Evolutionary conservation across 768 basidiomycete genomes (phyloP).

Genomic region (Termitomyces heimii): DNA sequence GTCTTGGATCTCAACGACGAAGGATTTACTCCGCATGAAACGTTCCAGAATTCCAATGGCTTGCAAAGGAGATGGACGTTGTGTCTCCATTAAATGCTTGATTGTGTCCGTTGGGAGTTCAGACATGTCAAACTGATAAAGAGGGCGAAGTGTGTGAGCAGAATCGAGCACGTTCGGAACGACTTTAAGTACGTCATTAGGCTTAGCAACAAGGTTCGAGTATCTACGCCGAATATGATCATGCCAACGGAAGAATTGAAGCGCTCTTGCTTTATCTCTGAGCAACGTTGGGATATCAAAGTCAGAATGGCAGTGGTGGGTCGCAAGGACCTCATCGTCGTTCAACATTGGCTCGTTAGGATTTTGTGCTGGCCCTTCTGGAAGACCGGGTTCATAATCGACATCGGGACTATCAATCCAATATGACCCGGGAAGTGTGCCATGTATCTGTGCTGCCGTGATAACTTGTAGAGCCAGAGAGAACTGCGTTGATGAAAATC

Average conservation of each 20-base stretch:
- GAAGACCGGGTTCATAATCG: no score
- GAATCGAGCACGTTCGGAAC: not conserved
- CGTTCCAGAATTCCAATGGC: not conserved
- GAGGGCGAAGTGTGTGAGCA: no score
- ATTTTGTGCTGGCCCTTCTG: no score
- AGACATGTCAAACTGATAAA: not conserved
- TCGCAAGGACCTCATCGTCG: no score
- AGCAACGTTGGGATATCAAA: no score
- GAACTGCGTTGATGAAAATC: not conserved
- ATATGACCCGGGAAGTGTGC: not conserved
- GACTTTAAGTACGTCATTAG: not conserved
- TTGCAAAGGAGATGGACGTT: not conserved
- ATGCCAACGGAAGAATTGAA: no score
- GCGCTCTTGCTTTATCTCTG: no score
- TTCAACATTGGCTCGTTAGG: no score
- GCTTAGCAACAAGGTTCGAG: not conserved
- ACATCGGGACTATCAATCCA: not conserved
- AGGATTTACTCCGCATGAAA: not conserved
- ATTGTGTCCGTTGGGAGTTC: no score
- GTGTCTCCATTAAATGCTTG: not conserved
- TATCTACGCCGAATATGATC: not conserved
- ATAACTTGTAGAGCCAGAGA: not conserved
- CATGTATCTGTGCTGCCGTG: not conserved
- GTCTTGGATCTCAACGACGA: not conserved
- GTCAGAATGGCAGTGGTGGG: no score